These are phyloP conservation scores for Phialophora macrospora DNA, from an alignment of 2,329 filamentous ascomycete species.

Conservation along the genomic window DNA sequence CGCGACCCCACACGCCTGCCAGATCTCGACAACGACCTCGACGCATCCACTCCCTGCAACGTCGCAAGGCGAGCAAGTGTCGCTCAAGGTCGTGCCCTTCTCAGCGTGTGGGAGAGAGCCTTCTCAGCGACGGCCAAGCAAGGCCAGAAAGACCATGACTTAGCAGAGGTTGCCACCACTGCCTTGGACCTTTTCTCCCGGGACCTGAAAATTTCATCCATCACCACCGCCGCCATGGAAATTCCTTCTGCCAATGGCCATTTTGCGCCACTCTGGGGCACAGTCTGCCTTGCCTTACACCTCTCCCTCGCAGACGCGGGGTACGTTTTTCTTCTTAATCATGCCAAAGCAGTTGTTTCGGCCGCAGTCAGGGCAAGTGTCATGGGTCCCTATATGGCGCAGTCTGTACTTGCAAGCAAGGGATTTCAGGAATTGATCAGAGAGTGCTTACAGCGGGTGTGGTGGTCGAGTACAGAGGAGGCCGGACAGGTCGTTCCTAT, in stretches of 20 bases:
- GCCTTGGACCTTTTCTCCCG: conserved; percentile 48
- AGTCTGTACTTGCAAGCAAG: conserved; percentile 61
- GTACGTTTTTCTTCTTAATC: conserved; percentile 67
- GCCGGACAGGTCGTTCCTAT: conserved; percentile 66
- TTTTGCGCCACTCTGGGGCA: conserved; percentile 65
- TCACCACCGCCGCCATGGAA: conserved; percentile 41
- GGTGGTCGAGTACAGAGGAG: conserved; percentile 56
- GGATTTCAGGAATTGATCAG: conserved; percentile 59
- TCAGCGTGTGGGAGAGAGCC: conserved; percentile 62
- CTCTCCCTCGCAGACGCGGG: conserved; percentile 59
- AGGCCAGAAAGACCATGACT: conserved; percentile 5
- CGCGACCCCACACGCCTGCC: conserved; percentile 55
- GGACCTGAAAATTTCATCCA: conserved; percentile 44
- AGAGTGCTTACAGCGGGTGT: conserved; percentile 55
- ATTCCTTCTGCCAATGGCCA: conserved; percentile 54
- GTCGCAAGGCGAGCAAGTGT: conserved; percentile 66
- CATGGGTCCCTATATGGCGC: conserved; percentile 69
- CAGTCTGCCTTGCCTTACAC: conserved; percentile 58
- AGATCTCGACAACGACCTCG: conserved; percentile 65
- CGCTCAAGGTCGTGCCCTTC: conserved; percentile 63
- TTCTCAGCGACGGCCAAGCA: conserved; percentile 31
- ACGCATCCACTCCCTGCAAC: conserved; percentile 66
- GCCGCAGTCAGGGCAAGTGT: conserved; percentile 67
- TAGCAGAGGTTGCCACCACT: conserved; percentile 37
- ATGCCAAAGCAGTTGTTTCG: conserved; percentile 66